phyloP scores from a whole-genome alignment of 116 monocot genomes.

The Iris pallida region DNA sequence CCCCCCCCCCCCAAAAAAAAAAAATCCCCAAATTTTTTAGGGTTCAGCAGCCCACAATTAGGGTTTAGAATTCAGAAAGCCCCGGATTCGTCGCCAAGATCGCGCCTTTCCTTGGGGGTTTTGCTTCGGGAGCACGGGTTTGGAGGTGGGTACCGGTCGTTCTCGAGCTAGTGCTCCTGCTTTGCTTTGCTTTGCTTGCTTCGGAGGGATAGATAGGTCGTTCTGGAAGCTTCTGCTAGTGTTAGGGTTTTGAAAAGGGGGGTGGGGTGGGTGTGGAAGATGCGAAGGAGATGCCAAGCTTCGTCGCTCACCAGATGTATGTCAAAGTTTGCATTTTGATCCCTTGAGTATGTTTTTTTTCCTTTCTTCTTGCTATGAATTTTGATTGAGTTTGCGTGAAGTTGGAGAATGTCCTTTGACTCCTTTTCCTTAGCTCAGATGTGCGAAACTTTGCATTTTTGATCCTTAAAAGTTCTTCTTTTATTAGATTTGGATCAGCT shows the following conservation, averaged over 20 bases:
- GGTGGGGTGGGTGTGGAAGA: slow-evolving; percentile 22
- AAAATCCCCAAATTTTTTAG: not conserved
- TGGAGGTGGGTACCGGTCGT: not conserved
- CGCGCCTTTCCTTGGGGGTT: not conserved
- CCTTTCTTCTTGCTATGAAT: too few relatives aligned
- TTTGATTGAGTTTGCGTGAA: too few relatives aligned
- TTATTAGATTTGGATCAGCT: too few relatives aligned
- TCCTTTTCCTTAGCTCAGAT: too few relatives aligned
- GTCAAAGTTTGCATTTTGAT: not conserved
- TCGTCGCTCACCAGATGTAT: slow-evolving; percentile 22
- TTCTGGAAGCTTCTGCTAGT: not conserved
- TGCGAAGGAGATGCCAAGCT: slow-evolving; percentile 48
- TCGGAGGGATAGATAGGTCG: not conserved
- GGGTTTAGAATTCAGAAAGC: too few relatives aligned
- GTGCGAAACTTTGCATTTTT: too few relatives aligned
- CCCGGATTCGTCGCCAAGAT: not conserved
- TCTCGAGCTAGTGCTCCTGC: not conserved
- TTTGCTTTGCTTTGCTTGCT: not conserved
- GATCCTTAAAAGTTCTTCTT: too few relatives aligned
- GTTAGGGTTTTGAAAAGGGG: slow-evolving; percentile 4
- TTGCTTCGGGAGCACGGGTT: not conserved
- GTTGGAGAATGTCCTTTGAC: too few relatives aligned
- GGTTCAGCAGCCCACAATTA: not conserved
- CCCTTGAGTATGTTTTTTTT: too few relatives aligned
- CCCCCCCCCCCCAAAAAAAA: not conserved